Conservation (phyloP, 139 green algal genomes). For the Chlorella ohadii region DNA sequence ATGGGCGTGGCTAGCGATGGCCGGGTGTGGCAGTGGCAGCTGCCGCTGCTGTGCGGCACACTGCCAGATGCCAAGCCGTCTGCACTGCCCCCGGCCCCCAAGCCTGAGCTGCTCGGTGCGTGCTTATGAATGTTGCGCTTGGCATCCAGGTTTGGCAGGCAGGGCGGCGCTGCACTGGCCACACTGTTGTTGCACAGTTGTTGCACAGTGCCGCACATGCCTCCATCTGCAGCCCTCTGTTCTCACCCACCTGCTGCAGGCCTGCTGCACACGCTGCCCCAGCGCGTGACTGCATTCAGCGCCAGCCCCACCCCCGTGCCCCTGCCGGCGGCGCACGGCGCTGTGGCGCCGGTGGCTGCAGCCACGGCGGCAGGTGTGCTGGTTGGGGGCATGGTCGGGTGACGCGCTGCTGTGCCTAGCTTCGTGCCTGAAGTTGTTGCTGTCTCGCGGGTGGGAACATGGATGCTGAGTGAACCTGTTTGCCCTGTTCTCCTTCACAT, state of each 20-base stretch:
- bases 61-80: not conserved
- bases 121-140: too few relatives aligned
- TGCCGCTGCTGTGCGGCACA: conserved; percentile 47
- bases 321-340: conserved; percentile 18
- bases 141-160: too few relatives aligned
- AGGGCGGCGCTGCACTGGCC: too few relatives aligned
- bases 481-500: too few relatives aligned
- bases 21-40: conserved; percentile 76
- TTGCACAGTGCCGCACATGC: too few relatives aligned
- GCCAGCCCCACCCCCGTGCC: conserved; percentile 55
- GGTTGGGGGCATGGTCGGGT: too few relatives aligned
- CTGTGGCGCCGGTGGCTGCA: conserved; percentile 58
- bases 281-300: conserved; percentile 54
- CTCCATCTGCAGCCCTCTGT: too few relatives aligned
- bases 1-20: conserved; percentile 58
- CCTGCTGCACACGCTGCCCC: conserved; percentile 66
- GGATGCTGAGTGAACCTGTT: too few relatives aligned
- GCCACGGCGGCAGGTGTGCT: conserved; percentile 42
- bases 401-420: too few relatives aligned
- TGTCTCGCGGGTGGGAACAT: too few relatives aligned
- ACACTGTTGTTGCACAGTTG: too few relatives aligned
- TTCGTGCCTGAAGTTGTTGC: too few relatives aligned
- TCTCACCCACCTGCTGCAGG: conserved; percentile 19
- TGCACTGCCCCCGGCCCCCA: conserved; percentile 6
- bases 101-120: conserved; percentile 35